Percentiles rank a stretch among this genome's conserved stretches.
Evolutionary conservation across 2,329 filamentous ascomycete species (phyloP).

Genomic region (Trichothecium roseum): DNA sequence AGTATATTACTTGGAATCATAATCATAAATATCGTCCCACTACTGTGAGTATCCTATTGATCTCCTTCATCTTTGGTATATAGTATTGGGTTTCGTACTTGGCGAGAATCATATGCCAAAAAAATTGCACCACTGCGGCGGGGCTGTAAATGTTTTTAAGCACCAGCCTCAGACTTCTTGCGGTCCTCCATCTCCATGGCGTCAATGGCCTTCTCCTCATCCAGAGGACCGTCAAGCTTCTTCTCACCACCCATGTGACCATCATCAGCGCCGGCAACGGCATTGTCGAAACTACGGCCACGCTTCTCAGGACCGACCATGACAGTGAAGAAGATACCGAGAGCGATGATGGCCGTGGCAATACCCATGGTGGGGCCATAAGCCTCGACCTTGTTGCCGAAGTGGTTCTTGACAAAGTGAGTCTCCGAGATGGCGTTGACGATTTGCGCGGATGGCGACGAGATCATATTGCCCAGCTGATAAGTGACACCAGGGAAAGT

Average conservation of each 20-base stretch:
- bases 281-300: constrained; percentile 58
- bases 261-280: constrained; percentile 25
- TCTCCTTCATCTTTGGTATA: no score
- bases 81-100: no score
- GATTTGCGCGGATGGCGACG: constrained; percentile 63
- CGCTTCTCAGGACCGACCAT: constrained; percentile 66
- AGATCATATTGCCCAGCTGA: constrained; percentile 67
- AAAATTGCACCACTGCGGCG: no score
- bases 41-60: no score
- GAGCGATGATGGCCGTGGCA: constrained; percentile 65
- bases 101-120: no score
- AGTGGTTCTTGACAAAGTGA: constrained; percentile 36
- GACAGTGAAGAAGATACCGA: constrained; percentile 57
- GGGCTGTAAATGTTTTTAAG: no score
- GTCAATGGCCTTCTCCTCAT: constrained; percentile 4
- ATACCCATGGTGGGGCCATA: constrained; percentile 70
- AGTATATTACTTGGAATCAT: no score
- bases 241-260: constrained; percentile 18
- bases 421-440: constrained; percentile 64
- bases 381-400: constrained; percentile 51
- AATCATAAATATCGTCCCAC: no score
- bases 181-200: background rate
- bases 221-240: constrained; percentile 12
- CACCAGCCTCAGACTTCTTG: no score
- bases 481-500: constrained; percentile 63